Base-by-base conservation (phyloP, 2,329 filamentous ascomycete genomes). In the Penicillium sp. region DNA sequence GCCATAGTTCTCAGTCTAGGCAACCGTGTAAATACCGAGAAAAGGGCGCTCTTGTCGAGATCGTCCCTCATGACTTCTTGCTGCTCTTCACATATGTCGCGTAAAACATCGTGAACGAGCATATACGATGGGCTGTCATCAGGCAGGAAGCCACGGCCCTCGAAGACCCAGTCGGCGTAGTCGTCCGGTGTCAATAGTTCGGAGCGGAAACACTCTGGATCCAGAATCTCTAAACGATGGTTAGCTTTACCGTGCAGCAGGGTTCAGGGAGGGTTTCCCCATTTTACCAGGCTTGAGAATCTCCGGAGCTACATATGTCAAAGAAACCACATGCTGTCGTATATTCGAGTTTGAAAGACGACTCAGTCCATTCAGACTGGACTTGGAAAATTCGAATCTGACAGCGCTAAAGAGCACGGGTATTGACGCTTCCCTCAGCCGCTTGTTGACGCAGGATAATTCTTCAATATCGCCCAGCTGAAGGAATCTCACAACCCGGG, bases 401-500 rank as follows among this genome's bases (percentile, higher is more conserved):
- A 57, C 55, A 4, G 25, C 47, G 10, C 55, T 25, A 22, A 57
- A 57, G 4, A 57, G 37, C 15, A 39, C 17, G 7, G 47, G 48
- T 22, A 52, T 20, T 25, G 37, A 51, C 12, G 31, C 48, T 10
- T 34, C 47, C 39, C 55, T 35, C 11, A 57, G 37, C 22, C 55
- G 45, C 39, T 57, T 57, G 20, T 28, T 57, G 47, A 51, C 48
- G 22, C 55, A 57, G 4, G 55, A 57, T 15, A 57, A 15, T 5
- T 38, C 31, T 35, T 50, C 43, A 47, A 56, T 41, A 20, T 56
- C 54, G 8, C 43, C 15, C 17, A 25, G 34, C 14, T 39, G 34
- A 25, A 56, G 54, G 20, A 34, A 41, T 17, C 35, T 12, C 42
- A 56, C 37, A 6, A 56, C 39, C 20, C 49, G 37, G 20, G 35